Percentiles rank a stretch among this genome's conserved stretches.
These are phyloP conservation scores for Talaromyces sp. DNA, from an alignment of 2,329 filamentous ascomycete genomes.

Conservation along the genomic window DNA sequence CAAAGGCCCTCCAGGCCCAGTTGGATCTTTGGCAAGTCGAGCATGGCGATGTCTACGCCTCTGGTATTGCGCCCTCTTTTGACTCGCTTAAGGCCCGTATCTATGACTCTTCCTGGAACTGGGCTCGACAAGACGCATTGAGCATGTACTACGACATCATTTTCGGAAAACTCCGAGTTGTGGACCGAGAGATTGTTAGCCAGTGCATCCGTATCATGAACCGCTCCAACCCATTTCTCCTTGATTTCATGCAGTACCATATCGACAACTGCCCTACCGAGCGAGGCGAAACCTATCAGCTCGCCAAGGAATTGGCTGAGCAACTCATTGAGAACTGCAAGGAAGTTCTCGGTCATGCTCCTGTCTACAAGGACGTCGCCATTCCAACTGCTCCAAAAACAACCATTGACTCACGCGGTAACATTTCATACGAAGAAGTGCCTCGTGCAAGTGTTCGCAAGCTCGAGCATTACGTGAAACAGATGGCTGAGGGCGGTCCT, in stretches of 20 bases:
- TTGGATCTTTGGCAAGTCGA: slow-evolving; percentile 92
- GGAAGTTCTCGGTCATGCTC: slow-evolving; percentile 77
- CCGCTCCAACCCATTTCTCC: slow-evolving; percentile 87
- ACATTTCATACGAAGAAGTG: slow-evolving; percentile 85
- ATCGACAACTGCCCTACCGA: slow-evolving; percentile 98
- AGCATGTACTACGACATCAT: slow-evolving; percentile 99
- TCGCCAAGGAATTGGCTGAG: slow-evolving; percentile 91
- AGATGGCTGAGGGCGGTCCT: slow-evolving; percentile 98
- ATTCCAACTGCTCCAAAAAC: slow-evolving; percentile 89
- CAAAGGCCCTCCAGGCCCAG: slow-evolving; percentile 84
- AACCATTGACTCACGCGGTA: slow-evolving; percentile 86
- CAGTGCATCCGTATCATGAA: slow-evolving; percentile 99
- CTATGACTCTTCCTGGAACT: slow-evolving; percentile 99
- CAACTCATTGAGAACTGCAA: slow-evolving; percentile 97
- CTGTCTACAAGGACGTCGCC: slow-evolving; percentile 93
- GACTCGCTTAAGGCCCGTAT: slow-evolving; percentile 89
- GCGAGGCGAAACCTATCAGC: slow-evolving; percentile 91
- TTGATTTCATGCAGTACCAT: slow-evolving; percentile 99
- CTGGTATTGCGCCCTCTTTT: slow-evolving; percentile 92
- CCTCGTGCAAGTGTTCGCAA: slow-evolving; percentile 88
- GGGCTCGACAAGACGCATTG: slow-evolving; percentile 94
- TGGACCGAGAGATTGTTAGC: slow-evolving; percentile 97
- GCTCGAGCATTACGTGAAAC: slow-evolving; percentile 95
- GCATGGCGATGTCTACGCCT: slow-evolving; percentile 93
- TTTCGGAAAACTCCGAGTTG: slow-evolving; percentile 85